Conservation (phyloP, 441 rosid genomes). For the Viola pubescens region DNA sequence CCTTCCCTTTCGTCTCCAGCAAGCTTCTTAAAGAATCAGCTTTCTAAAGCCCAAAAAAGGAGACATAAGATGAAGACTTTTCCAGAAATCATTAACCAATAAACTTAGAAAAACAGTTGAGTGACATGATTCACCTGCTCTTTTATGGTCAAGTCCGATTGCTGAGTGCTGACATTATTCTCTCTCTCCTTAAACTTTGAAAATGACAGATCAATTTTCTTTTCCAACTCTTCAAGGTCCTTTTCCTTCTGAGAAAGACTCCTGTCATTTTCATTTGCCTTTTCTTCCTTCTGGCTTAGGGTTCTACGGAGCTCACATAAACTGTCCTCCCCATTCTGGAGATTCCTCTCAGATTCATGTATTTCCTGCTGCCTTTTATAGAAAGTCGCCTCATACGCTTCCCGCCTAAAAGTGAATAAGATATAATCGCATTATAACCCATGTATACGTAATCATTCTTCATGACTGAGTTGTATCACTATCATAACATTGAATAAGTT, state of each 20-base stretch:
- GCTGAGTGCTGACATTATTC: constrained; percentile 31
- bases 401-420: constrained; percentile 46
- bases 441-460: not conserved
- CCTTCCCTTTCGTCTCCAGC: constrained; percentile 48
- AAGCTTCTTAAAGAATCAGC: constrained; percentile 34
- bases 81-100: not conserved
- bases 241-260: constrained; percentile 43
- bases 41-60: constrained; percentile 34
- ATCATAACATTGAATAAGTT: constrained; percentile 12
- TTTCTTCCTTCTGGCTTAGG: constrained; percentile 49
- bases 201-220: constrained; percentile 37
- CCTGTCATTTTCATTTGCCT: constrained; percentile 40
- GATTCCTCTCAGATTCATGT: constrained; percentile 64
- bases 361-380: constrained; percentile 69
- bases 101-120: constrained; percentile 3
- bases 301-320: constrained; percentile 44
- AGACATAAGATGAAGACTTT: constrained; percentile 1
- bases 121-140: constrained; percentile 44
- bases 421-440: constrained; percentile 5
- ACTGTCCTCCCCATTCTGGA: constrained; percentile 40
- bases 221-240: constrained; percentile 46
- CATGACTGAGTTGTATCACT: not conserved
- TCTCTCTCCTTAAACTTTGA: constrained; percentile 54
- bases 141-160: constrained; percentile 45
- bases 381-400: constrained; percentile 60